Evolutionary conservation across 768 basidiomycete genomes (phyloP).

Genomic region (Pleurotus cornucopiae): DNA sequence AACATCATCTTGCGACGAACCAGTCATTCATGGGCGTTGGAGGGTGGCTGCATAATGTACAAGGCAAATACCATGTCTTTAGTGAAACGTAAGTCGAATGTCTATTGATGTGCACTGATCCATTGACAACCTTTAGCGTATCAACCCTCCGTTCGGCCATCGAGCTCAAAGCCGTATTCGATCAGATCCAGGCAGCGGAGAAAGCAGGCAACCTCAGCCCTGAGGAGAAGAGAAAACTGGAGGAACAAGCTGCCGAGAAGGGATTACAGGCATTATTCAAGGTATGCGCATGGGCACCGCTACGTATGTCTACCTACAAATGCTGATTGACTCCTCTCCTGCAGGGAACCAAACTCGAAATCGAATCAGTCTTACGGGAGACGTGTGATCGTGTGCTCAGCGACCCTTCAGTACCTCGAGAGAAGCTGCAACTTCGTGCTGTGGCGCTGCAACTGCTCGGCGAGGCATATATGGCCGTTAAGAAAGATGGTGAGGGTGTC

Average conservation of each 20-base stretch:
- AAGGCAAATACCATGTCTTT: constrained; percentile 90
- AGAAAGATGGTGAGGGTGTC: constrained; percentile 50
- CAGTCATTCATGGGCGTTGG: constrained; percentile 79
- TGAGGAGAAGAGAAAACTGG: constrained; percentile 77
- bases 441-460: constrained; percentile 82
- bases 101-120: too few relatives aligned
- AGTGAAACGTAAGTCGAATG: constrained; percentile 73
- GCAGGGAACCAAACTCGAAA: constrained; percentile 86
- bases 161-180: constrained; percentile 85
- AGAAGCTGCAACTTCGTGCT: constrained; percentile 69
- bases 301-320: background rate
- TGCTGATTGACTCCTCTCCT: background rate
- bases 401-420: constrained; percentile 46
- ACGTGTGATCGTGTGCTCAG: constrained; percentile 79
- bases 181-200: constrained; percentile 89
- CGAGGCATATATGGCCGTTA: constrained; percentile 68
- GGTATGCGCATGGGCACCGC: constrained; percentile 28
- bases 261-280: constrained; percentile 90
- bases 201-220: constrained; percentile 74
- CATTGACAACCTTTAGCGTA: constrained; percentile 40
- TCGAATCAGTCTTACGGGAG: constrained; percentile 86
- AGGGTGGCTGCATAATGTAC: constrained; percentile 90
- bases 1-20: constrained; percentile 75
- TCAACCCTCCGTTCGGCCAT: constrained; percentile 84
- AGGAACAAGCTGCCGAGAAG: constrained; percentile 93